These are phyloP conservation scores for Panus rudis DNA, from an alignment of 768 basidiomycete species.

Conservation along the genomic window DNA sequence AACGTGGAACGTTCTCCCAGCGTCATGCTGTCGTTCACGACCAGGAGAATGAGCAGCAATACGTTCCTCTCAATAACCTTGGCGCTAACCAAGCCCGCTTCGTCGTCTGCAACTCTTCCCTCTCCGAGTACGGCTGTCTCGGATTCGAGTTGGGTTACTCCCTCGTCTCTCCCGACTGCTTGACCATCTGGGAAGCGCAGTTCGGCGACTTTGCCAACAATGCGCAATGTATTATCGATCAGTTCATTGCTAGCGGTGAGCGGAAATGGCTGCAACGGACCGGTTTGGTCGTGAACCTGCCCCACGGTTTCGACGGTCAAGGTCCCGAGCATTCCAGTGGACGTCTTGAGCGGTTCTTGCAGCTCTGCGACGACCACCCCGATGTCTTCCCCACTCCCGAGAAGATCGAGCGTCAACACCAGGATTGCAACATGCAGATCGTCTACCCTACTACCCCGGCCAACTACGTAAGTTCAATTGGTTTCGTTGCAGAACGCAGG, in stretches of 20 bases:
- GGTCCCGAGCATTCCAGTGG: conserved; percentile 98
- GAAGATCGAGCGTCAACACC: conserved; percentile 91
- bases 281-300: conserved; percentile 82
- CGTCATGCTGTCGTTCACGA: conserved; percentile 97
- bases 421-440: conserved; percentile 99
- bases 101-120: conserved; percentile 92
- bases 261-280: conserved; percentile 95
- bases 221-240: conserved; percentile 96
- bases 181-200: conserved; percentile 98
- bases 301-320: conserved; percentile 97
- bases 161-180: conserved; percentile 85
- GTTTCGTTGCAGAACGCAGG: conserved; percentile 3
- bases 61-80: conserved; percentile 84
- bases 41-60: conserved; percentile 86
- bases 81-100: conserved; percentile 86
- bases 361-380: conserved; percentile 97
- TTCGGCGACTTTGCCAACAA: conserved; percentile 99
- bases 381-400: conserved; percentile 80
- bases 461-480: conserved; percentile 61
- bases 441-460: conserved; percentile 96
- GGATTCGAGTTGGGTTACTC: conserved; percentile 99
- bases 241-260: conserved; percentile 97
- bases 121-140: conserved; percentile 91
- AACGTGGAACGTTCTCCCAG: conserved; percentile 98
- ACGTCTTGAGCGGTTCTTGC: conserved; percentile 91